phyloP scores from a whole-genome alignment of 1,139 yeast species.

The Hanseniaspora sp. region DNA sequence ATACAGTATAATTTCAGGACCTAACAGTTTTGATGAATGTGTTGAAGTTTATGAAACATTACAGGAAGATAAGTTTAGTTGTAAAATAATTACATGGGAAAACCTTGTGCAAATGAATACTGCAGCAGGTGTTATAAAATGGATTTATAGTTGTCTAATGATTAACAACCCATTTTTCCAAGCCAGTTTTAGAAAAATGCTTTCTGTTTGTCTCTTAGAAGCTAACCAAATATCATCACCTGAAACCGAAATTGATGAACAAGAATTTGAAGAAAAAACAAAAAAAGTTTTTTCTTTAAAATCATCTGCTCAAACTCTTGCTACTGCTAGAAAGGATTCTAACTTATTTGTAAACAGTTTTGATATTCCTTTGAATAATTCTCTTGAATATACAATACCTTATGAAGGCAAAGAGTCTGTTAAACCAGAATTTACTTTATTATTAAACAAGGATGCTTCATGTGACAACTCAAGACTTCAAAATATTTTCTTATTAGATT shows the following conservation, averaged over 20 bases:
- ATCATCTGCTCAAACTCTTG: background rate
- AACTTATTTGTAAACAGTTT: conserved; percentile 24
- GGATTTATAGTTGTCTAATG: conserved; percentile 39
- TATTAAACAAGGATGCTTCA: conserved; percentile 26
- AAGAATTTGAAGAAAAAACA: conserved; percentile 20
- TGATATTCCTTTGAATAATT: conserved; percentile 25
- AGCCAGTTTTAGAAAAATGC: conserved; percentile 28
- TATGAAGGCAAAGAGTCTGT: conserved; percentile 1
- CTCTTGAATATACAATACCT: conserved; percentile 22
- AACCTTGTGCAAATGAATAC: conserved; percentile 8
- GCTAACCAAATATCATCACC: conserved; percentile 20
- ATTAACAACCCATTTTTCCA: conserved; percentile 31
- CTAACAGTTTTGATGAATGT: conserved; percentile 18
- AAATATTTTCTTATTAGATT: conserved; percentile 43
- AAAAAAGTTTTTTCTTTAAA: conserved; percentile 23
- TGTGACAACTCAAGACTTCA: conserved; percentile 40
- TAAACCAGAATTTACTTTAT: background rate
- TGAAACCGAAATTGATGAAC: background rate
- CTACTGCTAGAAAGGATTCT: conserved; percentile 20
- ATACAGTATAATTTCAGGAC: conserved; percentile 32
- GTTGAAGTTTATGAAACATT: conserved; percentile 16
- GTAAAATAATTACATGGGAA: conserved; percentile 5
- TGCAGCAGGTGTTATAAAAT: conserved; percentile 34
- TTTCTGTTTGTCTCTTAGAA: conserved; percentile 20
- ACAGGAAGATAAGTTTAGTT: conserved; percentile 4